Conservation (phyloP, 2,329 filamentous ascomycete genomes). For the Ceratocystis papillata region DNA sequence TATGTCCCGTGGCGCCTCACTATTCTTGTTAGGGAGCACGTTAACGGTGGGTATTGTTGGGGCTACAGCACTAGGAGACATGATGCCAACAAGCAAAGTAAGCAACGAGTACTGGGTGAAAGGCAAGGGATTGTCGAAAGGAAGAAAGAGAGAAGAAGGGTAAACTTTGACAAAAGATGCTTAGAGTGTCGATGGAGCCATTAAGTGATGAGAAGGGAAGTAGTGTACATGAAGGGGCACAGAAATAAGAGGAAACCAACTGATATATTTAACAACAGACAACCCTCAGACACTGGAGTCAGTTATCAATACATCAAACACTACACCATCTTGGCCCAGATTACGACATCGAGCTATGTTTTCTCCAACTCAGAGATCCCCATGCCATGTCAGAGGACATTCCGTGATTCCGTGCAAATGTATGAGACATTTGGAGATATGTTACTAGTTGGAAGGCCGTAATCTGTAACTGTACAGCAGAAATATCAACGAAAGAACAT, state of each 20-base stretch:
- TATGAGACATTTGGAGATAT: not conserved
- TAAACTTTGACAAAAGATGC: too few species aligned
- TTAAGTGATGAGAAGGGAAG: too few species aligned
- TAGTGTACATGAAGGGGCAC: not conserved
- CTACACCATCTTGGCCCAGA: conserved; percentile 8
- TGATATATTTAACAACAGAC: not conserved
- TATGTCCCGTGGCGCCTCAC: conserved; percentile 32
- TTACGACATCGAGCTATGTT: conserved; percentile 4
- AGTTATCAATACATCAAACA: not conserved
- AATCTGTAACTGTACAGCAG: not conserved
- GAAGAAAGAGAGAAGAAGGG: not conserved
- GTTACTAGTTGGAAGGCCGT: not conserved
- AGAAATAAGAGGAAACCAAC: not conserved
- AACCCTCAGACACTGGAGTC: not conserved
- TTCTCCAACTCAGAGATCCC: not conserved
- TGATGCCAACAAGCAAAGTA: not conserved
- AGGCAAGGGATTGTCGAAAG: not conserved
- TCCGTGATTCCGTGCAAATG: too few species aligned
- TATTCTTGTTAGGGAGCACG: conserved; percentile 27
- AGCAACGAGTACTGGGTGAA: not conserved
- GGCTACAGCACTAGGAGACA: conserved; percentile 17
- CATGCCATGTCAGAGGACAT: not conserved
- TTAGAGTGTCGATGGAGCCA: too few species aligned
- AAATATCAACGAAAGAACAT: not conserved
- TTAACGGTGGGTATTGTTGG: not conserved